Evolutionary conservation across 176 grass and related monocot species (phyloP).

Genomic region (Secale cereale): DNA sequence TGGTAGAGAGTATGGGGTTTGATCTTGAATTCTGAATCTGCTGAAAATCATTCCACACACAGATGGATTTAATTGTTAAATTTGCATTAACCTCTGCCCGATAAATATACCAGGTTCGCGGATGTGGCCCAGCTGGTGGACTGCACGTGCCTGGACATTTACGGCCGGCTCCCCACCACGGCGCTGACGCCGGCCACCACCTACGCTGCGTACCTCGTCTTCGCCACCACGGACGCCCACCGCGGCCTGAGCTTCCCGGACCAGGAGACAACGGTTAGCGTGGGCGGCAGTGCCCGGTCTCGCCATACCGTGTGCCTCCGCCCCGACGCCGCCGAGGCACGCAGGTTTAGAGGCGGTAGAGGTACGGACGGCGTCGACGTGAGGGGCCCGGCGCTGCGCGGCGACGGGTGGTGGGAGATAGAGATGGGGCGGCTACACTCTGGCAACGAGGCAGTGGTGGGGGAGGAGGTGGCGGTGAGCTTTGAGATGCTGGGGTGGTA

Average conservation of each 20-base stretch:
- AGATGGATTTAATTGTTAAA: background rate
- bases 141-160: constrained; percentile 36
- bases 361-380: background rate
- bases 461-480: constrained; percentile 15
- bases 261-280: constrained; percentile 33
- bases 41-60: no score
- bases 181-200: constrained; percentile 15
- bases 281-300: background rate
- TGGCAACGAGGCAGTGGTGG: background rate
- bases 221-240: background rate
- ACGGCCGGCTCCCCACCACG: background rate
- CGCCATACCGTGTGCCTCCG: constrained; percentile 28
- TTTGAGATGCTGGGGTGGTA: constrained; percentile 32
- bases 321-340: background rate
- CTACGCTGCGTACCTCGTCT: constrained; percentile 39
- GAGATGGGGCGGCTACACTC: constrained; percentile 21
- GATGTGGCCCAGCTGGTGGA: constrained; percentile 37
- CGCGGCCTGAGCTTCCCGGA: constrained; percentile 21
- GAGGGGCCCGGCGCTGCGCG: background rate
- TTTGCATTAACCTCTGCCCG: background rate
- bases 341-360: background rate
- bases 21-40: no score
- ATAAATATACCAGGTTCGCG: background rate
- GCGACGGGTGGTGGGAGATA: constrained; percentile 39
- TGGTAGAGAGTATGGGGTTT: no score